Percentiles rank a stretch among this genome's conserved stretches.
These are phyloP conservation scores for Leccinum cinnamomeum DNA, from an alignment of 1,284 basidiomycete genomes.

Conservation along the genomic window DNA sequence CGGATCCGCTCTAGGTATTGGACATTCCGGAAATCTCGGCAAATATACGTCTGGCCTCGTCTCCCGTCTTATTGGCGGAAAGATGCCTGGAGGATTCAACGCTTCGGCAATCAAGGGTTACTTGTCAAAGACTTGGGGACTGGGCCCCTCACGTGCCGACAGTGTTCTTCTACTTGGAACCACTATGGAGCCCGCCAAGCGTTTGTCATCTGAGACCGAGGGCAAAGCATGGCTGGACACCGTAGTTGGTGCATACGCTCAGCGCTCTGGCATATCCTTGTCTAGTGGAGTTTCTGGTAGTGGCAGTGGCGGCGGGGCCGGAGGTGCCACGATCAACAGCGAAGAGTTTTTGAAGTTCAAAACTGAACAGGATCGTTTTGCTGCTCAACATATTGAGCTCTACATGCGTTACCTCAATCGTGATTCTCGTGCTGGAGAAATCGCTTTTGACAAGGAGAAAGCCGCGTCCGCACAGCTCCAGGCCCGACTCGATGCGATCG, in stretches of 20 bases:
- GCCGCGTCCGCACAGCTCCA: slow-evolving; percentile 73
- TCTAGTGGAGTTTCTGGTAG: slow-evolving; percentile 64
- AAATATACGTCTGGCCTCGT: slow-evolving; percentile 95
- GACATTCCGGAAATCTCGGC: slow-evolving; percentile 85
- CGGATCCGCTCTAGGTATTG: slow-evolving; percentile 79
- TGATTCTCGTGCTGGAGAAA: slow-evolving; percentile 90
- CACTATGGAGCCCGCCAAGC: slow-evolving; percentile 92
- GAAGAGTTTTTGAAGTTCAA: slow-evolving; percentile 99
- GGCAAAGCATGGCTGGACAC: slow-evolving; percentile 93
- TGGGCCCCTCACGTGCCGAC: slow-evolving; percentile 88
- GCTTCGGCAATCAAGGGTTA: slow-evolving; percentile 89
- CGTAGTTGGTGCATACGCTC: slow-evolving; percentile 83
- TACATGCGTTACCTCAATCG: slow-evolving; percentile 95
- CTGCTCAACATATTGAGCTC: slow-evolving; percentile 90
- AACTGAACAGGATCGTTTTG: slow-evolving; percentile 89
- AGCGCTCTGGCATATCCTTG: slow-evolving; percentile 86
- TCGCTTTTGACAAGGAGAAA: slow-evolving; percentile 87
- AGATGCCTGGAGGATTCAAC: slow-evolving; percentile 99
- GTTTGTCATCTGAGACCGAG: slow-evolving; percentile 88
- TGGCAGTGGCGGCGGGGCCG: slow-evolving; percentile 60
- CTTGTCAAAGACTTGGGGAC: slow-evolving; percentile 90
- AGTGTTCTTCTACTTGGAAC: slow-evolving; percentile 90
- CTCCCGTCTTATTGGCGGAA: slow-evolving; percentile 89
- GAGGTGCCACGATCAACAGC: slow-evolving; percentile 90
- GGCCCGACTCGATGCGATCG: slow-evolving; percentile 84